Conservation (phyloP, 257 asterid species). For the Rhazya stricta region DNA sequence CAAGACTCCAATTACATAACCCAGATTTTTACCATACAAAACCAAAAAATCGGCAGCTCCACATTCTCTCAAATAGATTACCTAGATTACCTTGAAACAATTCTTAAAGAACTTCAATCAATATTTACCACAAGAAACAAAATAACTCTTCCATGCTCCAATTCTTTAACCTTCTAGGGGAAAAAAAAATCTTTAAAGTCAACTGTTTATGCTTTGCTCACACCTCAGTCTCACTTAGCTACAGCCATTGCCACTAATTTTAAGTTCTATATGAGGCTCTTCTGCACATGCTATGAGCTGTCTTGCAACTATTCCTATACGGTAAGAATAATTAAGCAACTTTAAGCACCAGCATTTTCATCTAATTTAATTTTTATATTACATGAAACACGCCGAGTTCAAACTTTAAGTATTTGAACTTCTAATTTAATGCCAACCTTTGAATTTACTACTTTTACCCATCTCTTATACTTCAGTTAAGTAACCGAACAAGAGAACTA, state of each 20-base stretch:
- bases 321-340: neutral
- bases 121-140: neutral
- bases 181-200: neutral
- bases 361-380: neutral
- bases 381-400: neutral
- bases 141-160: neutral
- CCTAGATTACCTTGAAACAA: neutral
- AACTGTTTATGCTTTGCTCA: neutral
- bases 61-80: neutral
- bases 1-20: neutral
- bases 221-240: neutral
- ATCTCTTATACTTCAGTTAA: neutral
- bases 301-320: neutral
- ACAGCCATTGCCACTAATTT: neutral
- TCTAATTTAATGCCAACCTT: neutral
- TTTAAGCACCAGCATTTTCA: neutral
- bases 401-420: neutral
- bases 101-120: neutral
- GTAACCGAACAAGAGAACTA: neutral
- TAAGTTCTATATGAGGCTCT: neutral
- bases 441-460: neutral
- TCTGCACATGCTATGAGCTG: neutral
- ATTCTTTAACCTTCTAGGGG: neutral
- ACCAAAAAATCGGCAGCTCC: neutral
- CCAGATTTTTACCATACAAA: neutral